phyloP scores from a whole-genome alignment of 2,329 filamentous ascomycete genomes.

The Aspergillus ruber region DNA sequence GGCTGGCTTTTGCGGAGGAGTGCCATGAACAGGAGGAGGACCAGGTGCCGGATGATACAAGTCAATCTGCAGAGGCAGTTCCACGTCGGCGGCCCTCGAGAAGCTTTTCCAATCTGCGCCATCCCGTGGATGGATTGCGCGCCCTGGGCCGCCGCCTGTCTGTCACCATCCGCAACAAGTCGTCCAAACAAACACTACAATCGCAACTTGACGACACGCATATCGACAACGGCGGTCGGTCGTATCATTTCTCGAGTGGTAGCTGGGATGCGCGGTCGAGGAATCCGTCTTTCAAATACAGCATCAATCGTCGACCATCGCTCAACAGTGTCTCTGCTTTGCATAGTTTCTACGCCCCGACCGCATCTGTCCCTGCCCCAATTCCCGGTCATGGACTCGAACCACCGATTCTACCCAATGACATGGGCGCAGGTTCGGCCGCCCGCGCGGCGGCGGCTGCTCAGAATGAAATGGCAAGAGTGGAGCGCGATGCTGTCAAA shows the following conservation, averaged over 20 bases:
- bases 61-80: slow-evolving; percentile 23
- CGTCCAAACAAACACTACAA: slow-evolving; percentile 22
- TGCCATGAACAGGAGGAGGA: slow-evolving; percentile 12
- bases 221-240: slow-evolving; percentile 10
- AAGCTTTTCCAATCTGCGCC: slow-evolving; percentile 38
- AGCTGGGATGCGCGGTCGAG: slow-evolving; percentile 19
- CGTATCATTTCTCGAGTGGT: slow-evolving; percentile 14
- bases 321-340: slow-evolving; percentile 30
- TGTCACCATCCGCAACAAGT: slow-evolving; percentile 33
- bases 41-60: slow-evolving; percentile 26
- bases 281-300: slow-evolving; percentile 21
- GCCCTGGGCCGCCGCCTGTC: slow-evolving; percentile 37
- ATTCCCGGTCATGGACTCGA: slow-evolving; percentile 33
- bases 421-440: slow-evolving; percentile 37
- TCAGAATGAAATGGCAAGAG: slow-evolving; percentile 40
- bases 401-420: slow-evolving; percentile 35
- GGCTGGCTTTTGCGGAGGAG: slow-evolving; percentile 16
- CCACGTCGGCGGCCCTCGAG: slow-evolving; percentile 31
- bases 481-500: slow-evolving; percentile 24
- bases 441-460: slow-evolving; percentile 45
- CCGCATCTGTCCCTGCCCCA: slow-evolving; percentile 20
- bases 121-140: slow-evolving; percentile 36
- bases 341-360: slow-evolving; percentile 28
- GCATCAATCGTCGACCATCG: slow-evolving; percentile 31
- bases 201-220: slow-evolving; percentile 10